A percentile compares a stretch with the other conserved stretches of the same genome.
Conservation (phyloP, 148 eudicot genomes). For the Rhododendron mucronatum region DNA sequence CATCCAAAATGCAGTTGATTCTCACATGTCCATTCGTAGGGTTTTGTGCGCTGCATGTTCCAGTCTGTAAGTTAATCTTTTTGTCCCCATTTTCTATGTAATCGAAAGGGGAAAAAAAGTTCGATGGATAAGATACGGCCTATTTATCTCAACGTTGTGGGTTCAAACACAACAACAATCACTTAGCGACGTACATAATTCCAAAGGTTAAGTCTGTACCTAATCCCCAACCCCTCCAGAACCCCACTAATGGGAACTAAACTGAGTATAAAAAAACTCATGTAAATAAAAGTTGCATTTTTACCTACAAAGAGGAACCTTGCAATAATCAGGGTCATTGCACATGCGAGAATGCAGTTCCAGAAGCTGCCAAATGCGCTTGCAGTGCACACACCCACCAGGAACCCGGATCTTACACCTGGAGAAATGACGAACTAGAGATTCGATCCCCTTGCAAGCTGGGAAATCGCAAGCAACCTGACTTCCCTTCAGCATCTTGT, state of each 20-base stretch:
- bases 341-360: constrained; percentile 83
- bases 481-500: constrained; percentile 53
- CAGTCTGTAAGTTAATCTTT: not conserved
- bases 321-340: constrained; percentile 57
- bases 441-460: constrained; percentile 71
- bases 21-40: not conserved
- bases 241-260: not conserved
- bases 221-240: not conserved
- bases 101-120: not conserved
- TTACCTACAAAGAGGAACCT: constrained; percentile 86
- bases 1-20: not conserved
- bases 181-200: not conserved
- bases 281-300: not conserved
- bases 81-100: not conserved
- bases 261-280: constrained; percentile 3
- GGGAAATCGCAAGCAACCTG: constrained; percentile 48
- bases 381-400: constrained; percentile 78
- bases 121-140: not conserved
- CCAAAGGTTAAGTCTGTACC: not conserved
- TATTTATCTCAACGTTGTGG: not conserved
- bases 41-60: not conserved
- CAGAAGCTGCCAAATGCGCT: constrained; percentile 85
- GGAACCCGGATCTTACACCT: constrained; percentile 62
- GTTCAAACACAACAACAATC: not conserved
- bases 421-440: constrained; percentile 66